Evolutionary conservation across 2,329 filamentous ascomycete species (phyloP).

Genomic region (Metarhizium anisopliae): DNA sequence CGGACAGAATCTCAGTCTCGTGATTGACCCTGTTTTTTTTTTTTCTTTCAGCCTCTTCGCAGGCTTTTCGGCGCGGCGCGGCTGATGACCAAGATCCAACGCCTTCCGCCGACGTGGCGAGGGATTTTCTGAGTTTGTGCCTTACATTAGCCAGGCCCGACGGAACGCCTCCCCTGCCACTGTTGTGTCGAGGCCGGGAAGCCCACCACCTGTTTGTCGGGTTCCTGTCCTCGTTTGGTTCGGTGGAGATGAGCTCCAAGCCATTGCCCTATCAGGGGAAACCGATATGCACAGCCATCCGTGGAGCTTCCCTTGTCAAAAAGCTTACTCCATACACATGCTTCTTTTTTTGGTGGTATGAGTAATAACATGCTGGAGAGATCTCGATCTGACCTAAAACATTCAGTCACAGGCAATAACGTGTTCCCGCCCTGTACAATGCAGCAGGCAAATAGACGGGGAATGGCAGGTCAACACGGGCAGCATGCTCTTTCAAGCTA

Average conservation of each 20-base stretch:
- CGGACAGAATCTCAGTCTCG: too few species aligned
- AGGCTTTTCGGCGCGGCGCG: background rate
- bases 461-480: background rate
- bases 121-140: background rate
- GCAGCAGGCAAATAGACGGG: background rate
- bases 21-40: too few species aligned
- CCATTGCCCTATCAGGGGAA: background rate
- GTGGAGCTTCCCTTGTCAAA: background rate
- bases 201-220: background rate
- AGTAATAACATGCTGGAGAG: background rate
- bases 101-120: background rate
- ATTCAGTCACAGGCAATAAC: background rate
- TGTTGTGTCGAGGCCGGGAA: background rate
- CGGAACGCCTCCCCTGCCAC: background rate
- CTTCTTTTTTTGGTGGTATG: background rate
- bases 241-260: background rate
- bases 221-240: background rate
- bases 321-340: background rate
- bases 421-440: background rate
- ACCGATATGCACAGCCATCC: background rate
- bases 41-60: too few species aligned
- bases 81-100: background rate
- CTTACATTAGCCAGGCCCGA: background rate
- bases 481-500: background rate
- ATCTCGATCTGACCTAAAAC: background rate